Base-by-base conservation (phyloP, 371 early-diverging fungal genomes). In the Massospora cicadina region DNA sequence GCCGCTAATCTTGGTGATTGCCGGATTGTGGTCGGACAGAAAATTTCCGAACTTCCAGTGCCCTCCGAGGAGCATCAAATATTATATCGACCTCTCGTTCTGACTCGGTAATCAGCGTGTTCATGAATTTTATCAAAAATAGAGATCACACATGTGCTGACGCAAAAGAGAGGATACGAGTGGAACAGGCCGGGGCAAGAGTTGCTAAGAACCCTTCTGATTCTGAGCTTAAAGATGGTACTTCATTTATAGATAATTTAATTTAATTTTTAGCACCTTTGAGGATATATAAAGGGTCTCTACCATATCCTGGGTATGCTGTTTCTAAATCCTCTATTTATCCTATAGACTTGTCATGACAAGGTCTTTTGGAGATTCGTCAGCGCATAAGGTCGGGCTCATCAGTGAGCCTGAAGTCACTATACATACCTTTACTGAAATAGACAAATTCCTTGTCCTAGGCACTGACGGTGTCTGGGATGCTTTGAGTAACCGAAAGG, bases 401-500 rank as follows among this genome's bases (percentile, higher is more conserved):
- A 64, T 54, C 13, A 28, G 54, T 55, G 56, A 64, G 33, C 98
- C 98, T 0, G 87, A 87, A 27, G 81, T 91, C 0, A 76, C 81
- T n/a, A 71, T 83, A 64, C 84, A 89, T 72, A 69, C 76, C 55
- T 66, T 87, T 33, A 65, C 74, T 68, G 72, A 67, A 77, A 72
- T 71, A 24, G 95, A 95, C 74, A 70, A 75, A 60, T 92, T 84
- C 72, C 68, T 94, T 55, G 85, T 95, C 0, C 71, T 97, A 58
- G 96, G 91, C 10, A 86, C 93, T 0, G 98, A 97, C 74, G 98
- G 98, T 1, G 75, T 97, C 1, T 95, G 91, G 86, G 96, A 95
- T 67, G 81, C 85, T 65, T 68, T 93, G 58, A 76, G 78, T 21
- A 85, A 82, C 70, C 84, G 83, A 2, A 80, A 88, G 63, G 86